These are phyloP conservation scores for Citeromyces hawaiiensis DNA, from an alignment of 1,139 yeast species.

Conservation along the genomic window DNA sequence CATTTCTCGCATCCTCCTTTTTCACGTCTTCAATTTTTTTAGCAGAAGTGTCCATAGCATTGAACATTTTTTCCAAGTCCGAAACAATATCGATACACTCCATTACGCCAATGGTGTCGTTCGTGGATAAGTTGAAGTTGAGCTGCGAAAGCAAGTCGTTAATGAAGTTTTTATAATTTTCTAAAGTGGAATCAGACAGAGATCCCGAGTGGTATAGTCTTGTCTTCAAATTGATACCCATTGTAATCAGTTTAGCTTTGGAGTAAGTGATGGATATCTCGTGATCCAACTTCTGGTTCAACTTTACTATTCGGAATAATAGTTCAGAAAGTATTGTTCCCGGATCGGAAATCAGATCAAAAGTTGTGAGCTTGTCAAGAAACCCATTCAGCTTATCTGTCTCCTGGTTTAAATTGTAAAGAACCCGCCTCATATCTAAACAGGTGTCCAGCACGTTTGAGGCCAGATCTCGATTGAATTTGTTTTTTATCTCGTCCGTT, in stretches of 20 bases:
- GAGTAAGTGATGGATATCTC: conserved; percentile 38
- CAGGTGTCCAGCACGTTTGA: conserved; percentile 34
- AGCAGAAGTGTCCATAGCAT: conserved; percentile 15
- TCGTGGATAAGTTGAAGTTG: conserved; percentile 31
- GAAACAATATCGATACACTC: conserved; percentile 48
- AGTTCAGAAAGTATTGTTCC: conserved; percentile 44
- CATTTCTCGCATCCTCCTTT: conserved; percentile 7
- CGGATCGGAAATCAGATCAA: conserved; percentile 39
- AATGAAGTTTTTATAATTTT: conserved; percentile 38
- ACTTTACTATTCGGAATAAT: conserved; percentile 30
- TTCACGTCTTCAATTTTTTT: conserved; percentile 6
- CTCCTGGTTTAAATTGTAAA: conserved; percentile 28
- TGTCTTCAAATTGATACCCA: conserved; percentile 38
- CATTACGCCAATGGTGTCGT: conserved; percentile 35
- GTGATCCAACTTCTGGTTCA: conserved; percentile 35
- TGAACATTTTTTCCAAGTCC: conserved; percentile 54
- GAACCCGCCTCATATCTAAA: conserved; percentile 27
- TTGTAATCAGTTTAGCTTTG: conserved; percentile 39
- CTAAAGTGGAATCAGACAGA: conserved; percentile 17
- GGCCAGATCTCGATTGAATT: conserved; percentile 34
- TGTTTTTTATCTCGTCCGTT: conserved; percentile 16
- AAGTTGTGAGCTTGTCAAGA: conserved; percentile 25
- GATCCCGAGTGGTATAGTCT: conserved; percentile 17
- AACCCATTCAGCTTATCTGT: conserved; percentile 31
- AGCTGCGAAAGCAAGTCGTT: conserved; percentile 36